Evolutionary conservation across 371 early-diverging fungal species (phyloP).

Genomic region (Haplosporangium sp.): DNA sequence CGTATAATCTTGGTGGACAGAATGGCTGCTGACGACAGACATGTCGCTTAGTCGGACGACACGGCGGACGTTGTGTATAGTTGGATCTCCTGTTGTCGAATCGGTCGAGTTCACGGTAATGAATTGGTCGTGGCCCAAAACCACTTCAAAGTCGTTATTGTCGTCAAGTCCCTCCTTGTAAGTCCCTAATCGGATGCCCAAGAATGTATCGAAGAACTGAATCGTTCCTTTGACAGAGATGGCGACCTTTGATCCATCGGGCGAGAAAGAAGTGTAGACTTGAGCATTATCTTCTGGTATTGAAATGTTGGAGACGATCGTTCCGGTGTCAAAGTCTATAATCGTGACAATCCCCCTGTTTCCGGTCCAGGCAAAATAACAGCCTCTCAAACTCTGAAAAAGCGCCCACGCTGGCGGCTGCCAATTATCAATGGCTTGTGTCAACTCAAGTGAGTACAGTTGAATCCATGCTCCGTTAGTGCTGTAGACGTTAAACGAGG

Average conservation of each 20-base stretch:
- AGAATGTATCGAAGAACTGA: conserved; percentile 13
- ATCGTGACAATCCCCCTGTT: conserved; percentile 9
- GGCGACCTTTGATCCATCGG: conserved; percentile 21
- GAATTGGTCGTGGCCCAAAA: conserved; percentile 16
- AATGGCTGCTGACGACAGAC: background rate
- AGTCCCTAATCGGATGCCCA: conserved; percentile 9
- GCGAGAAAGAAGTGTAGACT: background rate
- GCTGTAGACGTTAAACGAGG: conserved; percentile 10
- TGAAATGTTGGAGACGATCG: conserved; percentile 7
- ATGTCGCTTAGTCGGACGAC: conserved; percentile 10
- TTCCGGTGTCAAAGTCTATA: conserved; percentile 22
- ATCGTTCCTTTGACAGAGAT: conserved; percentile 2
- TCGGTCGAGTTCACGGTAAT: background rate
- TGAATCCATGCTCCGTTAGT: conserved; percentile 7
- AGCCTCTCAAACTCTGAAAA: conserved; percentile 15
- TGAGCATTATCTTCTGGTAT: background rate
- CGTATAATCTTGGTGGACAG: conserved; percentile 9
- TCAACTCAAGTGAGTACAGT: conserved; percentile 8
- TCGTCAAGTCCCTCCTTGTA: background rate
- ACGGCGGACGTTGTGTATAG: background rate
- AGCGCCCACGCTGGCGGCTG: no score
- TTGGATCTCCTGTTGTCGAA: background rate
- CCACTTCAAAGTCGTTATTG: conserved; percentile 2
- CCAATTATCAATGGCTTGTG: no score
- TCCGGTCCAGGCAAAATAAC: conserved; percentile 24